phyloP scores from a whole-genome alignment of 2,329 filamentous ascomycete species.

The Zasmidium citrigriseum region DNA sequence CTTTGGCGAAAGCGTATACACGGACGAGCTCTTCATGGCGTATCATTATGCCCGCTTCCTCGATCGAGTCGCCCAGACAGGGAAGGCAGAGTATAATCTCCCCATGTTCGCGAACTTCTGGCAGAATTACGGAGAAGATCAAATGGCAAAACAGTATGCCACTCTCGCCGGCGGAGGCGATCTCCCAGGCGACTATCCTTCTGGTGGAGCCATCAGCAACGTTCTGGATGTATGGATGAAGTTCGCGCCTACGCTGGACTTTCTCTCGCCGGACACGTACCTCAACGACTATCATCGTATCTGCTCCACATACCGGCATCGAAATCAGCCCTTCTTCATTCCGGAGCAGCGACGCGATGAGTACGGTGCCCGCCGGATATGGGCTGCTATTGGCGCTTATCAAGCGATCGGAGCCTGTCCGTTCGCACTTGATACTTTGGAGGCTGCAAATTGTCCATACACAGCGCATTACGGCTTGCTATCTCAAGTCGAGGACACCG shows the following conservation, averaged over 20 bases:
- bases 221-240: slow-evolving; percentile 49
- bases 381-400: no score
- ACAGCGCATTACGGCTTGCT: slow-evolving; percentile 45
- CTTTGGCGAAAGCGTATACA: slow-evolving; percentile 40
- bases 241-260: slow-evolving; percentile 46
- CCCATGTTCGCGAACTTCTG: slow-evolving; percentile 51
- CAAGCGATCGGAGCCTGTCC: no score
- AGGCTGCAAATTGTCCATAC: slow-evolving; percentile 35
- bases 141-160: slow-evolving; percentile 22
- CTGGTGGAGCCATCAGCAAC: slow-evolving; percentile 46
- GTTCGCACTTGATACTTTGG: slow-evolving; percentile 47
- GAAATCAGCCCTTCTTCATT: slow-evolving; percentile 51
- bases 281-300: slow-evolving; percentile 50
- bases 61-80: slow-evolving; percentile 43
- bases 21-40: slow-evolving; percentile 53
- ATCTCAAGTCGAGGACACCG: slow-evolving; percentile 34
- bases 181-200: slow-evolving; percentile 48
- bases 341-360: no score
- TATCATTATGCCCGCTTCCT: slow-evolving; percentile 47
- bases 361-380: no score
- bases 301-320: slow-evolving; percentile 48
- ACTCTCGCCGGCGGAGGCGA: slow-evolving; percentile 43
- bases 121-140: slow-evolving; percentile 44
- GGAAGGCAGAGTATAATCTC: slow-evolving; percentile 43
- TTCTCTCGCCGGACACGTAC: slow-evolving; percentile 52